Conservation (phyloP, 257 asterid species). For the Orobanche coerulescens region DNA sequence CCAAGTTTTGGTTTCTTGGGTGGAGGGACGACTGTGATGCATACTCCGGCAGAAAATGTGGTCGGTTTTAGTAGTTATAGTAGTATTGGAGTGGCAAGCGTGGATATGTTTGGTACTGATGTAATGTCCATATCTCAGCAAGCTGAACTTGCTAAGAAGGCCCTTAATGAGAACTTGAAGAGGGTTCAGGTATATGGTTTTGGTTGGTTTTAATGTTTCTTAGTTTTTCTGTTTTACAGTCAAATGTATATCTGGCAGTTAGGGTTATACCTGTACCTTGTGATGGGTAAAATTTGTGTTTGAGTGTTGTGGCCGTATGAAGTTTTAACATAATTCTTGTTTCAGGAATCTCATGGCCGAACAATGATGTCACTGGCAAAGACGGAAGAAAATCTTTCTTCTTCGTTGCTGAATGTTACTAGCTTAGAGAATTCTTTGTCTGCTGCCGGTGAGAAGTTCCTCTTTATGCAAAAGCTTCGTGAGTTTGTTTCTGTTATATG, state of each 20-base stretch:
- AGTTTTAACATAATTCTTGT: slow-evolving; percentile 11
- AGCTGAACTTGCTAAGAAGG: slow-evolving; percentile 76
- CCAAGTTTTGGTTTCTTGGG: slow-evolving; percentile 35
- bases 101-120: slow-evolving; percentile 39
- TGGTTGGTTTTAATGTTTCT: background rate
- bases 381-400: slow-evolving; percentile 70
- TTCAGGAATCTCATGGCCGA: slow-evolving; percentile 70
- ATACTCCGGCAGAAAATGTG: slow-evolving; percentile 35
- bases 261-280: background rate
- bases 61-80: slow-evolving; percentile 26
- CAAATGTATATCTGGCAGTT: background rate
- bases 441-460: slow-evolving; percentile 95
- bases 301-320: slow-evolving; percentile 4
- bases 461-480: slow-evolving; percentile 99
- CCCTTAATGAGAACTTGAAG: slow-evolving; percentile 53
- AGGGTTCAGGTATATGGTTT: slow-evolving; percentile 53
- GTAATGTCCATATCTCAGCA: slow-evolving; percentile 60
- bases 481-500: slow-evolving; percentile 92
- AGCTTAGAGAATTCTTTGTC: slow-evolving; percentile 63
- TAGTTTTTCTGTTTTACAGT: background rate
- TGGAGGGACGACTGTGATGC: slow-evolving; percentile 29
- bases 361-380: slow-evolving; percentile 48
- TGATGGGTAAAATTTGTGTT: background rate
- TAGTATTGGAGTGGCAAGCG: slow-evolving; percentile 46
- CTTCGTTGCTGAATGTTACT: slow-evolving; percentile 64